Conservation (phyloP, 306 rosid genomes). For the Glycine tomentella region DNA sequence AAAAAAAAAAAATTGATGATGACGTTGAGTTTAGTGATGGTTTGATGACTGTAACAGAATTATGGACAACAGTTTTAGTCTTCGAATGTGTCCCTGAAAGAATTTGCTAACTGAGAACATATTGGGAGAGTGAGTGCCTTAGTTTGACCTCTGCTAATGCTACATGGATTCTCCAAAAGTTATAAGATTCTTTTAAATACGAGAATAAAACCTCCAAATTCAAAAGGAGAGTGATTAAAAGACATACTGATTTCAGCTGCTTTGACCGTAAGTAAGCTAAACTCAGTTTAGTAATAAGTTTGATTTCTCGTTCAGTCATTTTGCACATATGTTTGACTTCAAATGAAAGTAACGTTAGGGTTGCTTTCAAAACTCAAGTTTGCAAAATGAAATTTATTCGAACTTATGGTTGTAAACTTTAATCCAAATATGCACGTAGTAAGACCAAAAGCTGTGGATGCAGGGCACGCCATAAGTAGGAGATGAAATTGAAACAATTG, state of each 20-base stretch:
- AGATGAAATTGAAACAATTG: slow-evolving; percentile 21
- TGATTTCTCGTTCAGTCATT: neutral
- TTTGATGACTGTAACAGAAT: neutral
- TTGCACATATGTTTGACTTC: neutral
- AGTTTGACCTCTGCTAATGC: too few species aligned
- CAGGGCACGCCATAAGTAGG: neutral
- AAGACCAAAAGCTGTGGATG: neutral
- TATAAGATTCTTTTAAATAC: neutral
- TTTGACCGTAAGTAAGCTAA: too few species aligned
- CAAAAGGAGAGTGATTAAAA: neutral
- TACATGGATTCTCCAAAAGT: neutral
- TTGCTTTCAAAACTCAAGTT: neutral
- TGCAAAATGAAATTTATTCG: neutral
- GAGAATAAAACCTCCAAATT: neutral
- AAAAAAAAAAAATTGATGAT: neutral
- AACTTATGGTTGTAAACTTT: neutral
- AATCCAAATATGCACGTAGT: neutral
- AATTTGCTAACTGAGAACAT: too few species aligned
- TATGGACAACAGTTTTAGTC: too few species aligned
- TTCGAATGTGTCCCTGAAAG: too few species aligned
- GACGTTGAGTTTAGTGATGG: neutral
- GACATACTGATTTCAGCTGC: neutral
- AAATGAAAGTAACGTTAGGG: neutral
- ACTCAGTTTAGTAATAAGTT: neutral
- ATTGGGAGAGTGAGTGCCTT: too few species aligned